Percentiles rank a stretch among this genome's conserved stretches.
These are phyloP conservation scores for Berkeleyomyces basicola DNA, from an alignment of 2,329 filamentous ascomycete genomes.

Conservation along the genomic window DNA sequence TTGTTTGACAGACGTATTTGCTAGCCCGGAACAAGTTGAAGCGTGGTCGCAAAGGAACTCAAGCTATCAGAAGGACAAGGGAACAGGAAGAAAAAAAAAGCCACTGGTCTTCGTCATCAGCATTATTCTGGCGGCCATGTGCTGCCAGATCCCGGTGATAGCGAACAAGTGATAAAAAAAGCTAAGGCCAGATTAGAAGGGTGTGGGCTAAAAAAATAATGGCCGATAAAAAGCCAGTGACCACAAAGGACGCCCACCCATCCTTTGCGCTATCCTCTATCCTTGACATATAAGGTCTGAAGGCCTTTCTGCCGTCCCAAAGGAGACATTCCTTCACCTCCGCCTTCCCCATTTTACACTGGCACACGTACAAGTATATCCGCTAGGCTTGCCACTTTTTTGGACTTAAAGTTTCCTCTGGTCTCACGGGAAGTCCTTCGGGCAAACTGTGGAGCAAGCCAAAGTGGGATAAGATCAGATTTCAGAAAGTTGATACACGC, in stretches of 20 bases:
- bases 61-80: background rate
- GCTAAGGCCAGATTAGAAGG: background rate
- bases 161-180: background rate
- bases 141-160: background rate
- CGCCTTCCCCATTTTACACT: background rate
- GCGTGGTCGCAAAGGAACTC: background rate
- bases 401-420: background rate
- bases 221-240: background rate
- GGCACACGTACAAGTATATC: background rate
- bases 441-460: constrained; percentile 11
- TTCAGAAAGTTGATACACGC: background rate
- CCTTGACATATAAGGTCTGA: background rate
- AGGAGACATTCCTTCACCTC: background rate
- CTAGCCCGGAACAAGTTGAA: background rate
- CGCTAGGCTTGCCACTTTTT: background rate
- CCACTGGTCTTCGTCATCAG: background rate
- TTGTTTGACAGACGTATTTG: background rate
- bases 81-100: background rate
- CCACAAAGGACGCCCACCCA: background rate
- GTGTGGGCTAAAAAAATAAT: background rate
- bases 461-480: constrained; percentile 2
- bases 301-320: background rate
- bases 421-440: constrained; percentile 11
- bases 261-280: background rate
- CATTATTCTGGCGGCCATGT: background rate